Evolutionary conservation across 225 moss, liverwort and hornwort genomes (phyloP), one percentile per base, ranked within the genome.

Genomic region (Bryoerythrophyllum caledonicum): DNA sequence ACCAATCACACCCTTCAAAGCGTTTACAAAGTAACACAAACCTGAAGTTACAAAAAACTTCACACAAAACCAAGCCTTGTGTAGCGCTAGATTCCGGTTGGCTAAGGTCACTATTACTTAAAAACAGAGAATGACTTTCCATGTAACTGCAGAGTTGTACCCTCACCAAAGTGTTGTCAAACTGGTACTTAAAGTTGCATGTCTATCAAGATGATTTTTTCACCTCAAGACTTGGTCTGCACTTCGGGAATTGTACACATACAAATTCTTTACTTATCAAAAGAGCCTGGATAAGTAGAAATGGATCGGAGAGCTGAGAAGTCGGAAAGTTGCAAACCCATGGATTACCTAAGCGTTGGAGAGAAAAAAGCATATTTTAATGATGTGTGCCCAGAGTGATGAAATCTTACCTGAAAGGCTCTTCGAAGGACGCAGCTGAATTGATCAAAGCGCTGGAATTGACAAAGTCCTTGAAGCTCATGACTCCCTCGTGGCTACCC

Each of bases 401-500:
- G 60, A 43, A 60, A 67, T n/a, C 48, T 1, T 53, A 43, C 24
- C 34, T 15, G 63, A 77, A 63, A 73, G 73, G 73, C 73, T 9
- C 49, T 77, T 77, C 14, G 49, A 54, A 73, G 10, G 20, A 16
- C 38, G 73, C 49, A 77, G 25, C 68, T 63, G 48, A 68, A 57
- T 56, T 38, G 68, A 77, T 63, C 68, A 26, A 76, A 67, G 14
- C 67, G n/a, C 77, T 49, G 48, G 48, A 19, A 68, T 77, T 77
- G 81, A 81, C 81, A 1, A 77, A 81, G 81, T 81, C 81, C 55
- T 62, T 61, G 28, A 30, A 49, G 44, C 68, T 48, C 28, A 82
- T 10, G 68, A 23, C 44, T 62, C 57, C 68, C 62, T 62, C 63
- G 20, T 67, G n/a, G 67, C 34, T 21, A 54, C 43, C 64, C 34